Evolutionary conservation across 179 eudicot genomes (phyloP).

Genomic region (Camellia oleifera): DNA sequence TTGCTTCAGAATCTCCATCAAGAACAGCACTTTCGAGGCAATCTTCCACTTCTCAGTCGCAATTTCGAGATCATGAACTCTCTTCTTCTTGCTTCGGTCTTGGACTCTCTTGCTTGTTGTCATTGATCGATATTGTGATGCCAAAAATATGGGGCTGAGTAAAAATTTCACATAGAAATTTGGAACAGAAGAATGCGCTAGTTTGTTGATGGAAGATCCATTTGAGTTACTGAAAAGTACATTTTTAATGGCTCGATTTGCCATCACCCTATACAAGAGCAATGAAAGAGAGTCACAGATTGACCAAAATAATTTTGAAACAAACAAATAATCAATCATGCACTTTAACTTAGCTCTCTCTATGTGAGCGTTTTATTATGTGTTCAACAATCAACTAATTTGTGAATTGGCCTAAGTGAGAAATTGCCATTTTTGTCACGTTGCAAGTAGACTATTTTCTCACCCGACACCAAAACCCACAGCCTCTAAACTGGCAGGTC

Average conservation of each 20-base stretch:
- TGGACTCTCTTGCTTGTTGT: conserved; percentile 76
- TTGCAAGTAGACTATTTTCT: no score
- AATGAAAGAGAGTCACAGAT: not conserved
- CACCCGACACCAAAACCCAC: no score
- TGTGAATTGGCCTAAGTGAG: no score
- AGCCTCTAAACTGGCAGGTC: no score
- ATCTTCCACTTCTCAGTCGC: conserved; percentile 78
- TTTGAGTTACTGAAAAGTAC: not conserved
- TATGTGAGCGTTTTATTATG: no score
- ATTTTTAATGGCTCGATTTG: not conserved
- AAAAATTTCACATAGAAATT: not conserved
- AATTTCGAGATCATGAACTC: conserved; percentile 72
- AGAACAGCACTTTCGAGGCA: conserved; percentile 57
- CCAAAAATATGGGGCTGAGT: not conserved
- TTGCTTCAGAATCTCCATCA: conserved; percentile 65
- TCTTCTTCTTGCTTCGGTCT: conserved; percentile 81
- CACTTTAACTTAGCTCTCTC: no score
- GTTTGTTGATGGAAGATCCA: not conserved
- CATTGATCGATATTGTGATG: conserved; percentile 44
- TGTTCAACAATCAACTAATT: no score
- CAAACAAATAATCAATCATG: no score
- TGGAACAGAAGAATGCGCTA: not conserved
- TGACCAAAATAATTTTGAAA: not conserved
- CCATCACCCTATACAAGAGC: not conserved
- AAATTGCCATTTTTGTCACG: no score